Evolutionary conservation across 306 rosid species (phyloP).

Genomic region (Quillaja saponaria): DNA sequence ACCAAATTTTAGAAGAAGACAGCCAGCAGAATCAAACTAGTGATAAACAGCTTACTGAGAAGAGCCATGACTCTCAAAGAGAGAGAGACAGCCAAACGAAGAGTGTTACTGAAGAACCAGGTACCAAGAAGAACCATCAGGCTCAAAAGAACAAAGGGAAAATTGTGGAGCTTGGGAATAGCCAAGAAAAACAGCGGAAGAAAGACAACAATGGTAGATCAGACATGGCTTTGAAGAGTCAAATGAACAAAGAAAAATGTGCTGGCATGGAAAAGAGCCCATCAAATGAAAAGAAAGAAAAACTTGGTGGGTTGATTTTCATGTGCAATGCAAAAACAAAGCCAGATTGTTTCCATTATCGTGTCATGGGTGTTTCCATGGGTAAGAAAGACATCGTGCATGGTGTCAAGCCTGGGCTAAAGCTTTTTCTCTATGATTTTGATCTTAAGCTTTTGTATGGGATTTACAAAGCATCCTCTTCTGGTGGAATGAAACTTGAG

Average conservation of each 20-base stretch:
- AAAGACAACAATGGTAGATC: slow-evolving; percentile 35
- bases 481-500: slow-evolving; percentile 83
- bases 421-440: slow-evolving; percentile 85
- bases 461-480: slow-evolving; percentile 73
- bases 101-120: slow-evolving; percentile 24
- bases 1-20: slow-evolving; percentile 23
- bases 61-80: slow-evolving; percentile 32
- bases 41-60: slow-evolving; percentile 33
- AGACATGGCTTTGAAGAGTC: slow-evolving; percentile 32
- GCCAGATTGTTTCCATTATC: slow-evolving; percentile 80
- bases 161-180: slow-evolving; percentile 26
- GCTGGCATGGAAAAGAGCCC: slow-evolving; percentile 30
- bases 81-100: slow-evolving; percentile 31
- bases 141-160: slow-evolving; percentile 31
- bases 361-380: slow-evolving; percentile 73
- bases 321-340: slow-evolving; percentile 92
- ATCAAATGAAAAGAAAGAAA: slow-evolving; percentile 44
- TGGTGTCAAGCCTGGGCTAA: slow-evolving; percentile 68
- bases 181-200: slow-evolving; percentile 30
- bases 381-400: slow-evolving; percentile 62
- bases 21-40: slow-evolving; percentile 21
- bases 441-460: slow-evolving; percentile 90
- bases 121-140: slow-evolving; percentile 24
- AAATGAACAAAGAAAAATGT: slow-evolving; percentile 30
- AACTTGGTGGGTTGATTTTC: slow-evolving; percentile 82